Conservation (phyloP, 139 green algal species). For the Closterium sp. region DNA sequence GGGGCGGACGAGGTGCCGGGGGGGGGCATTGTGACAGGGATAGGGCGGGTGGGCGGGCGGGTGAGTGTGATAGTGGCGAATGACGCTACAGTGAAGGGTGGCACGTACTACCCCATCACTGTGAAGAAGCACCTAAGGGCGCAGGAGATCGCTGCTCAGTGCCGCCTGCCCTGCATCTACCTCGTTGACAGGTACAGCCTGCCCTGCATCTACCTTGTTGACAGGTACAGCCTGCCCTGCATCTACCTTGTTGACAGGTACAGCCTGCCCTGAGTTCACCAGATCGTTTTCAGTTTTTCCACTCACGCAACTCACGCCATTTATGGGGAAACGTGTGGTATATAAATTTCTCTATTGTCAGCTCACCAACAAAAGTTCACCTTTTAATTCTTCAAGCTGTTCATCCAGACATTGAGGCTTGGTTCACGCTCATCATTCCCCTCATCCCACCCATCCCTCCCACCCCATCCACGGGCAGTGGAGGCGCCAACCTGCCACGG, state of each 20-base stretch:
- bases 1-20: constrained; percentile 73
- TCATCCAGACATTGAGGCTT: too few relatives aligned
- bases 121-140: constrained; percentile 86
- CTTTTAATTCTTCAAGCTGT: too few relatives aligned
- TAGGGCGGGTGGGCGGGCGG: constrained; percentile 76
- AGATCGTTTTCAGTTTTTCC: neutral
- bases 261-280: too few relatives aligned
- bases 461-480: neutral
- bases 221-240: constrained; percentile 82
- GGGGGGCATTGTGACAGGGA: constrained; percentile 86
- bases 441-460: neutral
- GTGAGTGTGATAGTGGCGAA: constrained; percentile 85
- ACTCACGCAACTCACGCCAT: neutral
- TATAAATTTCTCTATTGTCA: too few relatives aligned
- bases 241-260: constrained; percentile 89
- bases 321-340: too few relatives aligned
- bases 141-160: constrained; percentile 83
- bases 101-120: constrained; percentile 95
- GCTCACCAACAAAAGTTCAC: too few relatives aligned
- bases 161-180: constrained; percentile 89
- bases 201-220: constrained; percentile 92
- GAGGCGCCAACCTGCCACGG: constrained; percentile 83
- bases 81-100: constrained; percentile 88
- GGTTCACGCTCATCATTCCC: constrained; percentile 44
- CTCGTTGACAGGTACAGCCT: constrained; percentile 87